A percentile compares a stretch with the other conserved stretches of the same genome.
phyloP scores from a whole-genome alignment of 805 yeast genomes.

The Sugiyamaella smithiae region DNA sequence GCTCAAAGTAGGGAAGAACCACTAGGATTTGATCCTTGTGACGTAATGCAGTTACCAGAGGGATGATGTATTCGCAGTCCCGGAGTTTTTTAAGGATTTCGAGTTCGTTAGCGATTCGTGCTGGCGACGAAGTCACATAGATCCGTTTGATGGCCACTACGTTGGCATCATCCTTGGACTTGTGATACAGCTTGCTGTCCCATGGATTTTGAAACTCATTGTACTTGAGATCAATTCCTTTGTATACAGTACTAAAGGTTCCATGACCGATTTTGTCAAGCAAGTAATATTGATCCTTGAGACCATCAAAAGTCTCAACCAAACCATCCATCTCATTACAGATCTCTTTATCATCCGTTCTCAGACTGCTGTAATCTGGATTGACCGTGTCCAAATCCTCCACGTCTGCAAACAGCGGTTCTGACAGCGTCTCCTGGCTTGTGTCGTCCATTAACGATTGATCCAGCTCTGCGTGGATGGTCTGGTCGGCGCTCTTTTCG shows the following conservation, averaged over 20 bases:
- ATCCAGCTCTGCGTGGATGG: no score
- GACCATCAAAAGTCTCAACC: constrained; percentile 47
- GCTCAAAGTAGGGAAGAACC: constrained; percentile 85
- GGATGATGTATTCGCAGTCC: constrained; percentile 69
- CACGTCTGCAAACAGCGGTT: no score
- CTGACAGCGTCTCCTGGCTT: not conserved
- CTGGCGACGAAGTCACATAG: constrained; percentile 93
- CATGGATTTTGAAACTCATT: constrained; percentile 35
- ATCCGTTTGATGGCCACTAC: constrained; percentile 88
- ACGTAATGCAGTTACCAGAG: constrained; percentile 82
- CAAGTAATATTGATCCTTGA: constrained; percentile 48
- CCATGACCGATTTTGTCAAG: constrained; percentile 66
- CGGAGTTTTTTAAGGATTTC: constrained; percentile 47
- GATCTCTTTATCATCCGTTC: not conserved
- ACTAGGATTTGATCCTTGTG: constrained; percentile 91
- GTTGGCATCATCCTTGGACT: constrained; percentile 1
- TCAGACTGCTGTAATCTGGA: not conserved
- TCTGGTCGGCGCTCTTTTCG: no score
- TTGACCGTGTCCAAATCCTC: not conserved
- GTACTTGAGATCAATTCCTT: constrained; percentile 50
- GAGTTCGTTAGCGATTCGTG: constrained; percentile 84
- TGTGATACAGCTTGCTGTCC: constrained; percentile 26
- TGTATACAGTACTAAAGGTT: constrained; percentile 60
- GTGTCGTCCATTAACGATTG: not conserved
- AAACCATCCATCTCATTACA: constrained; percentile 24